A percentile compares a stretch with the other conserved stretches of the same genome.
These are phyloP conservation scores for Rhodamnia rubescens DNA, from an alignment of 345 rosid genomes.

Conservation along the genomic window DNA sequence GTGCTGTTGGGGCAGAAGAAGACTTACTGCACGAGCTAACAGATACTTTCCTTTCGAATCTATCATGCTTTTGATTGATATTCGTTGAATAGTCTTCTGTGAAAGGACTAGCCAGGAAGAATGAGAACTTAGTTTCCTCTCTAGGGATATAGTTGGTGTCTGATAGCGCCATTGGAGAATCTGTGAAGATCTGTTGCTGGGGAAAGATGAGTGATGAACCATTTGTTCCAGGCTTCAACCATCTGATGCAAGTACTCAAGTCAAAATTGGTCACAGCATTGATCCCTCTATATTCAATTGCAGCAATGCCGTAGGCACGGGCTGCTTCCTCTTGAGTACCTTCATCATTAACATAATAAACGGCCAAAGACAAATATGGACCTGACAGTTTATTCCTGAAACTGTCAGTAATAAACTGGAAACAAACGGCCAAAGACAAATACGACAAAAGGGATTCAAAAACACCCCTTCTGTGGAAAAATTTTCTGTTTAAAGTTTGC, in stretches of 20 bases:
- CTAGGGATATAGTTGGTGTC: conserved; percentile 7
- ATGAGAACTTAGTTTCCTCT: conserved; percentile 21
- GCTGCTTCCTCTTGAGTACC: conserved; percentile 56
- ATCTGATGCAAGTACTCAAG: conserved; percentile 35
- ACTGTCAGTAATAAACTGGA: not conserved
- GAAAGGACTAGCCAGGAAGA: conserved; percentile 6
- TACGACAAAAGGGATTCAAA: not conserved
- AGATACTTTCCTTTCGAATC: conserved; percentile 1
- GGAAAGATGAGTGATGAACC: not conserved
- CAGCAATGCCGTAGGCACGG: conserved; percentile 40
- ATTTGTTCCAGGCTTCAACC: conserved; percentile 34
- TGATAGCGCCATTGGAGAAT: not conserved
- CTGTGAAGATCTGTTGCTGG: conserved; percentile 5
- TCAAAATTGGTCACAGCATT: conserved; percentile 45
- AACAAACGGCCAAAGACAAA: not conserved
- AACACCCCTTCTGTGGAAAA: not conserved
- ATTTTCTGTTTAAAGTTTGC: not conserved
- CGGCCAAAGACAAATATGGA: no score
- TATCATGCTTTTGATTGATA: conserved; percentile 8
- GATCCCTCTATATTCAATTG: conserved; percentile 39
- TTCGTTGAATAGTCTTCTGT: conserved; percentile 4
- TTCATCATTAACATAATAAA: not conserved
- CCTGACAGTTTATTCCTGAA: no score
- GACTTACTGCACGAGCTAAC: conserved; percentile 10
- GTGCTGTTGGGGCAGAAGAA: conserved; percentile 36